Evolutionary conservation across 2,329 filamentous ascomycete genomes (phyloP).

Genomic region (Sphaceloma murrayae): DNA sequence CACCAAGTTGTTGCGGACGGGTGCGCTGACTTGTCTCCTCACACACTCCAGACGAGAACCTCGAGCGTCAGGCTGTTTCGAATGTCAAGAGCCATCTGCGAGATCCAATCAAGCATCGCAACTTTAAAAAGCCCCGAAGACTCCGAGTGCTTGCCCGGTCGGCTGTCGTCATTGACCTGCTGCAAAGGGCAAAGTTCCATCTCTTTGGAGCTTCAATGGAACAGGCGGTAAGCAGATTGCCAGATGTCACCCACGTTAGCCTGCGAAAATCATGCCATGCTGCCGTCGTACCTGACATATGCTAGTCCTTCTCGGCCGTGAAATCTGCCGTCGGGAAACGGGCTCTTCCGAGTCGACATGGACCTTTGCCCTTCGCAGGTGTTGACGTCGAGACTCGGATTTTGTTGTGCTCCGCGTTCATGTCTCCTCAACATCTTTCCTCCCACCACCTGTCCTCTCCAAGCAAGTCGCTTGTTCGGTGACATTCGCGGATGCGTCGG

Average conservation of each 20-base stretch:
- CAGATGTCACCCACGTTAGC: neutral
- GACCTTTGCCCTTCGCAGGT: conserved; percentile 16
- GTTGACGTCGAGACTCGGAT: conserved; percentile 14
- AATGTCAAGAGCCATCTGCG: neutral
- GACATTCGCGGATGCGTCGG: neutral
- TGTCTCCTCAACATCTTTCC: conserved; percentile 8
- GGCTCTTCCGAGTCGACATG: conserved; percentile 13
- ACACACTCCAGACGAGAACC: neutral
- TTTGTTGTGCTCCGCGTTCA: conserved; percentile 15
- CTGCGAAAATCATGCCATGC: neutral
- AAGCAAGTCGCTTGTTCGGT: neutral
- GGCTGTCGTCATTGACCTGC: conserved; percentile 19
- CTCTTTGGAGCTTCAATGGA: neutral
- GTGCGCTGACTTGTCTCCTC: no score
- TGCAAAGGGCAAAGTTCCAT: conserved; percentile 19
- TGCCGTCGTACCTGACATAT: conserved; percentile 10
- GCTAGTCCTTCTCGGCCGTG: conserved; percentile 8
- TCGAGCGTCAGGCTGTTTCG: neutral
- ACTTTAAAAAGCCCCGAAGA: conserved; percentile 4
- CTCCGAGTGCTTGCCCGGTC: conserved; percentile 4
- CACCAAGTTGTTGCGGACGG: no score
- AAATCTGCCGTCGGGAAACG: conserved; percentile 9
- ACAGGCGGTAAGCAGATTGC: conserved; percentile 12
- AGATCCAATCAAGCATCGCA: conserved; percentile 3
- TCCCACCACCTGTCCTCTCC: neutral